Evolutionary conservation across 495 filamentous ascomycete genomes (phyloP).

Genomic region (Niebla homalea): DNA sequence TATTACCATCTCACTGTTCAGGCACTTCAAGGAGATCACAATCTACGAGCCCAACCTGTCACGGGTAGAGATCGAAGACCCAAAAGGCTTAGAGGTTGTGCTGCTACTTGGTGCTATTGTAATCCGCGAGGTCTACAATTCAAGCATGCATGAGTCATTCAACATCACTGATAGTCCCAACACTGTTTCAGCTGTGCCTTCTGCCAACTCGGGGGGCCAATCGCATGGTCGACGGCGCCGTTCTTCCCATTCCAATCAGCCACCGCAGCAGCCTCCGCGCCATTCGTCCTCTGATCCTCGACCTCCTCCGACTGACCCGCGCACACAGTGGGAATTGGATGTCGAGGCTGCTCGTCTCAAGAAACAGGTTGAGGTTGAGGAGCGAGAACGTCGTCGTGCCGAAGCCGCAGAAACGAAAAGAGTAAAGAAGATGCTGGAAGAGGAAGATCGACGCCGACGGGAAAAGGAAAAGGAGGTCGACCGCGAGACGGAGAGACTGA

Average conservation of each 20-base stretch:
- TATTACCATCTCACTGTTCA: slow-evolving; percentile 78
- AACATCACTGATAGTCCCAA: slow-evolving; percentile 46
- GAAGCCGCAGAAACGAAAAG: slow-evolving; percentile 52
- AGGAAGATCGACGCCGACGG: slow-evolving; percentile 58
- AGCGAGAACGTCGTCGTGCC: slow-evolving; percentile 37
- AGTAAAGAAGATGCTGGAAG: slow-evolving; percentile 63
- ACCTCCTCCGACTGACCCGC: slow-evolving; percentile 32
- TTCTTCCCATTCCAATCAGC: slow-evolving; percentile 16
- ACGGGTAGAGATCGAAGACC: slow-evolving; percentile 84
- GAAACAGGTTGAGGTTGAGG: slow-evolving; percentile 40
- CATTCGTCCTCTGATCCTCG: slow-evolving; percentile 13
- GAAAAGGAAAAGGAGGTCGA: slow-evolving; percentile 59
- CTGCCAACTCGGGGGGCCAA: slow-evolving; percentile 8
- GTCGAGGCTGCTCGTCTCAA: slow-evolving; percentile 49
- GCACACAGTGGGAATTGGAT: slow-evolving; percentile 45
- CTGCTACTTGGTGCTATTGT: slow-evolving; percentile 70
- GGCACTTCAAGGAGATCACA: slow-evolving; percentile 54
- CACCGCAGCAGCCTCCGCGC: slow-evolving; percentile 10
- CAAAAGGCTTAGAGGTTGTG: slow-evolving; percentile 84
- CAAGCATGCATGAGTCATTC: slow-evolving; percentile 55
- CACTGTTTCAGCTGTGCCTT: slow-evolving; percentile 10
- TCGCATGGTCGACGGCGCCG: slow-evolving; percentile 10
- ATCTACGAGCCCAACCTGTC: slow-evolving; percentile 87
- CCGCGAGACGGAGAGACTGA: slow-evolving; percentile 72
- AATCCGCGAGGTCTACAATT: slow-evolving; percentile 77